Evolutionary conservation across 2,329 filamentous ascomycete species (phyloP).

Genomic region (Fusarium armeniacum): DNA sequence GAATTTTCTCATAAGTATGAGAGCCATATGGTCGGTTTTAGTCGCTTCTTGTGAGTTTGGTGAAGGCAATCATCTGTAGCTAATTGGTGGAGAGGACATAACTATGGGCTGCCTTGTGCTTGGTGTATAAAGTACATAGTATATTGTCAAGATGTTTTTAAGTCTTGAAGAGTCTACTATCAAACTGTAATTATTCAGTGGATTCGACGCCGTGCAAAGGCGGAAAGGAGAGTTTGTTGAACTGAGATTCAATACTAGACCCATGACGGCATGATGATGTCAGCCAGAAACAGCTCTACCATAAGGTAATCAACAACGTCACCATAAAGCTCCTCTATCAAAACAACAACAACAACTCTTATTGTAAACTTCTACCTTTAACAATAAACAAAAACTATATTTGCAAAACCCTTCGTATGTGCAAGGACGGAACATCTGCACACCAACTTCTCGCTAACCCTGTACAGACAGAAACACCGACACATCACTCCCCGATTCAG

Average conservation of each 20-base stretch:
- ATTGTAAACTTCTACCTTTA: not conserved
- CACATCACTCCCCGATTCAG: conserved; percentile 6
- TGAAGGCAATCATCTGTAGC: not conserved
- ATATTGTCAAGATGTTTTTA: not conserved
- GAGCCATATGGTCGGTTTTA: not conserved
- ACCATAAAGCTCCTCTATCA: conserved; percentile 14
- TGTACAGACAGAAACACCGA: not conserved
- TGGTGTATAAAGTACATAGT: not conserved
- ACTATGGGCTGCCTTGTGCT: not conserved
- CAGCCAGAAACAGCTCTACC: conserved; percentile 3
- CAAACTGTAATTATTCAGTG: not conserved
- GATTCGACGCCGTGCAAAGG: not conserved
- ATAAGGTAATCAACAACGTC: conserved; percentile 24
- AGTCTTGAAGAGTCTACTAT: not conserved
- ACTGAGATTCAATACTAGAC: not conserved
- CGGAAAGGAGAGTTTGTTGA: conserved; percentile 7
- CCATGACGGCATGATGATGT: conserved; percentile 44
- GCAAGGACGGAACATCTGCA: not conserved
- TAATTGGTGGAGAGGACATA: not conserved
- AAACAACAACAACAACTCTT: conserved; percentile 12
- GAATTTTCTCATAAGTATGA: not conserved
- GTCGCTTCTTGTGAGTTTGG: not conserved
- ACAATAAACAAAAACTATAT: not conserved
- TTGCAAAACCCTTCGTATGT: not conserved
- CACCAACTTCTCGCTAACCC: conserved; percentile 15